Evolutionary conservation across 139 green algal genomes (phyloP).

Genomic region (Tetradesmus lagerheimii): DNA sequence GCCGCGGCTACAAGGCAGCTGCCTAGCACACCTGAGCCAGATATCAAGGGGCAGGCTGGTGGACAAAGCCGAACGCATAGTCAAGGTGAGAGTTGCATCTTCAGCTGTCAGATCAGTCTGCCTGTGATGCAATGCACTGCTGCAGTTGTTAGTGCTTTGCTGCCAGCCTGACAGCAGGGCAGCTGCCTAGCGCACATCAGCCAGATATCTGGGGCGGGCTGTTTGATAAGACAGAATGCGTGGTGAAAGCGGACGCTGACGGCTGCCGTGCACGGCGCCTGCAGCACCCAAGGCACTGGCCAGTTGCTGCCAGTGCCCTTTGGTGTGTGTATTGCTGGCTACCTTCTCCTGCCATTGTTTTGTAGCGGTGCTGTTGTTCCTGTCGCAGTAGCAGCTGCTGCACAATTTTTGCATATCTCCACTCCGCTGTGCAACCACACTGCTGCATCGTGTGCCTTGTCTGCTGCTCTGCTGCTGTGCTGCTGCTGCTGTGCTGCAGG

Average conservation of each 20-base stretch:
- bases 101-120: too few relatives aligned
- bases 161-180: not conserved
- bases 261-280: too few relatives aligned
- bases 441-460: not conserved
- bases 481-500: not conserved
- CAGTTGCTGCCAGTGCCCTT: too few relatives aligned
- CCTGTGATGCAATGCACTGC: not conserved
- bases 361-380: too few relatives aligned
- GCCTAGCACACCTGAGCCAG: conserved; percentile 16
- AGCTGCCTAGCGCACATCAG: not conserved
- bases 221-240: not conserved
- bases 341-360: too few relatives aligned
- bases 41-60: conserved; percentile 2
- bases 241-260: not conserved
- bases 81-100: conserved; percentile 10
- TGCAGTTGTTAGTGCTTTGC: not conserved
- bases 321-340: too few relatives aligned
- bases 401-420: too few relatives aligned
- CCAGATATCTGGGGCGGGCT: not conserved
- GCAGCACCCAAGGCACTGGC: too few relatives aligned
- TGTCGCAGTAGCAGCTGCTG: too few relatives aligned
- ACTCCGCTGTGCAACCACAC: too few relatives aligned
- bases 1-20: conserved; percentile 32
- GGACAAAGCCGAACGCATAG: not conserved
- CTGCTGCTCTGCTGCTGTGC: not conserved